Percentiles rank a stretch among this genome's conserved stretches.
Conservation (phyloP, 2,329 filamentous ascomycete genomes). For the Curvularia lunata region DNA sequence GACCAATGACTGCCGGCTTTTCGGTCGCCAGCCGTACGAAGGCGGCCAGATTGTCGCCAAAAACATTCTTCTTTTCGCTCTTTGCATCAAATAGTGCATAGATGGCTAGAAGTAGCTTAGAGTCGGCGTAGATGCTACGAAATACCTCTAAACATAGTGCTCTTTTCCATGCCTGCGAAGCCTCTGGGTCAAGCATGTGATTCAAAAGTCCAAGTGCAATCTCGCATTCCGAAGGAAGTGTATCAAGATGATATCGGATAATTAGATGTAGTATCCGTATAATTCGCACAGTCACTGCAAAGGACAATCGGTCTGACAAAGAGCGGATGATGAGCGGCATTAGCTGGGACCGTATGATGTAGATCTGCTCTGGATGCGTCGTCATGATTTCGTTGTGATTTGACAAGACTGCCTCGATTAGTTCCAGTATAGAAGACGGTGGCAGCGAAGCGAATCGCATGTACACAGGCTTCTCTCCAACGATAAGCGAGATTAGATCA, state of each 20-base stretch:
- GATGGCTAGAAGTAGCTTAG: conserved; percentile 76
- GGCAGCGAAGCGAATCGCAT: conserved; percentile 79
- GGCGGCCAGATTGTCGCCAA: conserved; percentile 82
- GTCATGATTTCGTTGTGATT: conserved; percentile 84
- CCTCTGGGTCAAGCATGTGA: conserved; percentile 85
- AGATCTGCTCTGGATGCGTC: conserved; percentile 77
- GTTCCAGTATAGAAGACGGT: conserved; percentile 83
- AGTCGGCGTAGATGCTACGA: conserved; percentile 81
- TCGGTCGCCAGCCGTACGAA: conserved; percentile 94
- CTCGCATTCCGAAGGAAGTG: conserved; percentile 79
- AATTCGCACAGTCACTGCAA: conserved; percentile 81
- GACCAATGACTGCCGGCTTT: conserved; percentile 84
- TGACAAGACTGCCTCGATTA: conserved; percentile 87
- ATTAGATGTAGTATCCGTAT: conserved; percentile 84
- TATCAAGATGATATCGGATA: conserved; percentile 75
- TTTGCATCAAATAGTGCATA: conserved; percentile 80
- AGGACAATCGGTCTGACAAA: conserved; percentile 77
- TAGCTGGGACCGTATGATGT: conserved; percentile 76
- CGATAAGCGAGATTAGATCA: conserved; percentile 86
- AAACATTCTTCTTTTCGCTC: conserved; percentile 73
- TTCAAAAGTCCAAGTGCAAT: conserved; percentile 82
- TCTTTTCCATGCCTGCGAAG: conserved; percentile 79
- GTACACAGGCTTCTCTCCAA: conserved; percentile 82
- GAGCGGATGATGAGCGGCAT: conserved; percentile 83
- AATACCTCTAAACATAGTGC: conserved; percentile 92